Conservation (phyloP, 2,329 filamentous ascomycete genomes). For the Venturia effusa region DNA sequence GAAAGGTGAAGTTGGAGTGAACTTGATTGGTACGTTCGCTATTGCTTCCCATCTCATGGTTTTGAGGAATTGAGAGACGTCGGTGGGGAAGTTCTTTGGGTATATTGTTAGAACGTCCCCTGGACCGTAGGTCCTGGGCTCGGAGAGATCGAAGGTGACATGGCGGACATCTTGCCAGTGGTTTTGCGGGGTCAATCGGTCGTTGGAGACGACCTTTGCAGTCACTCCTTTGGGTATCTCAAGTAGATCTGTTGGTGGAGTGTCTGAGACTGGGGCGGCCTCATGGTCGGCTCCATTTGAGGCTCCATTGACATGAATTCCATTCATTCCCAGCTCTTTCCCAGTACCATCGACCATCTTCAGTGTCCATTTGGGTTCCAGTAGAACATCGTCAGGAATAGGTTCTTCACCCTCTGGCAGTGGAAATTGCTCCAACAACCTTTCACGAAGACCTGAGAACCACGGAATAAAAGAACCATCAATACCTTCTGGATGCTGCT, state of each 20-base stretch:
- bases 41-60: slow-evolving; percentile 68
- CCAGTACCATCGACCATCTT: slow-evolving; percentile 21
- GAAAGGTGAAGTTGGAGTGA: slow-evolving; percentile 29
- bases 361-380: slow-evolving; percentile 65
- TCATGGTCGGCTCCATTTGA: neutral
- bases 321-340: neutral
- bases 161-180: slow-evolving; percentile 95
- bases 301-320: neutral
- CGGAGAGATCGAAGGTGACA: slow-evolving; percentile 47
- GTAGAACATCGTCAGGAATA: slow-evolving; percentile 61
- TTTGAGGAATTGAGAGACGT: slow-evolving; percentile 68
- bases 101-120: slow-evolving; percentile 75
- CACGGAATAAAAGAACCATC: slow-evolving; percentile 76
- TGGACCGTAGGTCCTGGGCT: slow-evolving; percentile 44
- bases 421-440: slow-evolving; percentile 57
- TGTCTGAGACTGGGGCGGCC: neutral
- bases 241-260: slow-evolving; percentile 36
- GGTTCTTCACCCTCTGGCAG: slow-evolving; percentile 55
- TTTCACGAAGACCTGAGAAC: slow-evolving; percentile 55
- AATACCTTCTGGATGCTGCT: slow-evolving; percentile 83
- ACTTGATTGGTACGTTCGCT: slow-evolving; percentile 58
- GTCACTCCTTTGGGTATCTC: slow-evolving; percentile 46
- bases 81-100: slow-evolving; percentile 74
- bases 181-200: slow-evolving; percentile 57
- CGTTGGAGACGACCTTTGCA: slow-evolving; percentile 54